A percentile compares a stretch with the other conserved stretches of the same genome.
Evolutionary conservation across 495 filamentous ascomycete species (phyloP).

Genomic region (Aspergillus sparsus): DNA sequence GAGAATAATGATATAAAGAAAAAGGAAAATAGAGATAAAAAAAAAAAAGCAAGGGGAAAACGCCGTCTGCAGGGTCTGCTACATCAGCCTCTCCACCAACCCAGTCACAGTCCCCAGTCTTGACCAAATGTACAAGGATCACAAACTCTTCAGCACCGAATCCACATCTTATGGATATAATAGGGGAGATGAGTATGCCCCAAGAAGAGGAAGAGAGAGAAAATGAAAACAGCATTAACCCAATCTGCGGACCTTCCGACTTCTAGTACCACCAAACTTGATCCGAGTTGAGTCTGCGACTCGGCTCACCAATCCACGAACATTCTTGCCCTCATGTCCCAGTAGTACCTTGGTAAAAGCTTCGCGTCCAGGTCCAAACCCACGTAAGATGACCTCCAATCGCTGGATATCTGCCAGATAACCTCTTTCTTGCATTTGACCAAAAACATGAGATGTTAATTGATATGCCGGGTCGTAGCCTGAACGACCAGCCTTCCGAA

Average conservation of each 20-base stretch:
- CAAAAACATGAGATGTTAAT: conserved; percentile 74
- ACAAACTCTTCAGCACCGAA: not conserved
- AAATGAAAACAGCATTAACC: conserved; percentile 47
- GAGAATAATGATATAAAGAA: not conserved
- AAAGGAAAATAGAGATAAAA: not conserved
- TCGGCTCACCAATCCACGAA: conserved; percentile 69
- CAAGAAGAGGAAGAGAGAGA: not conserved
- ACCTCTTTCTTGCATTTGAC: conserved; percentile 73
- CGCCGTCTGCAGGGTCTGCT: too few species aligned
- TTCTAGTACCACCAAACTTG: conserved; percentile 95
- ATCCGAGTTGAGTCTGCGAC: conserved; percentile 83
- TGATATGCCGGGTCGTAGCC: conserved; percentile 95
- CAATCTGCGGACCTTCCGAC: conserved; percentile 76
- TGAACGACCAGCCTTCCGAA: conserved; percentile 73
- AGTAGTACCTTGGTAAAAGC: conserved; percentile 86
- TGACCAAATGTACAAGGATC: not conserved
- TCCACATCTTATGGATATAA: not conserved
- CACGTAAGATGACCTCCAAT: conserved; percentile 76
- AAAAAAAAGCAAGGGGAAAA: too few species aligned
- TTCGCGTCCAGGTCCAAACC: conserved; percentile 82
- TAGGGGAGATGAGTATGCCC: not conserved
- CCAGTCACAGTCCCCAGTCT: not conserved
- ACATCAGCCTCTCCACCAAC: not conserved
- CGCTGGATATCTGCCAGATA: conserved; percentile 55
- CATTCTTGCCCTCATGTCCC: conserved; percentile 73